These are phyloP conservation scores for Botryotinia narcissicola DNA, from an alignment of 2,329 filamentous ascomycete genomes.

Conservation along the genomic window DNA sequence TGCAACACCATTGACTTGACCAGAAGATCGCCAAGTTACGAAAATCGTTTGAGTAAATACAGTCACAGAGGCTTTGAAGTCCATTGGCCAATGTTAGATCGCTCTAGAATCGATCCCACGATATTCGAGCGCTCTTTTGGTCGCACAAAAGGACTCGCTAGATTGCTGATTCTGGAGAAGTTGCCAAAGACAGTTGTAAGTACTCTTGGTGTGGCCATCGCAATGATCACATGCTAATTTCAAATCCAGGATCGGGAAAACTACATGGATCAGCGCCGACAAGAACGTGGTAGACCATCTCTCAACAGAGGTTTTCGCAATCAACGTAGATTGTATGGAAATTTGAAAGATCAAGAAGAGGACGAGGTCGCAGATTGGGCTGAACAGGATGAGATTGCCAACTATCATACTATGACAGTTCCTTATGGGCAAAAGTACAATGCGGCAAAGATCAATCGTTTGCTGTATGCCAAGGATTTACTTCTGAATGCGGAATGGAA, in stretches of 20 bases:
- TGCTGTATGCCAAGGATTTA: conserved; percentile 78
- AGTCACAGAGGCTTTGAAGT: conserved; percentile 82
- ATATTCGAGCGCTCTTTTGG: conserved; percentile 81
- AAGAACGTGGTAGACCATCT: conserved; percentile 67
- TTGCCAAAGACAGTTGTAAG: conserved; percentile 58
- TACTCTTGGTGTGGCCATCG: neutral
- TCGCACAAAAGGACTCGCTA: conserved; percentile 72
- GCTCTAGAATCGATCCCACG: conserved; percentile 76
- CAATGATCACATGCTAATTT: neutral
- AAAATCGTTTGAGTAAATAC: conserved; percentile 84
- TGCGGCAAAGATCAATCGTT: conserved; percentile 73
- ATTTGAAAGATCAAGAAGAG: conserved; percentile 74
- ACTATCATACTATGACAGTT: conserved; percentile 75
- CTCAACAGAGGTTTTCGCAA: conserved; percentile 45
- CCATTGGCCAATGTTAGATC: conserved; percentile 72
- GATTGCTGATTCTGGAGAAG: conserved; percentile 75
- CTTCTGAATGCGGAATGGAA: conserved; percentile 89
- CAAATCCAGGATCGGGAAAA: conserved; percentile 55
- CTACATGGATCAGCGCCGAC: conserved; percentile 67
- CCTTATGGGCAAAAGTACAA: conserved; percentile 62
- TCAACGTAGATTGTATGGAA: conserved; percentile 53
- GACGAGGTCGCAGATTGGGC: conserved; percentile 81
- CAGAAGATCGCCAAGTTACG: conserved; percentile 80
- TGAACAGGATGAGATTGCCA: conserved; percentile 70
- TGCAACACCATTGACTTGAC: conserved; percentile 77